Percentiles rank a stretch among this genome's conserved stretches.
phyloP scores from a whole-genome alignment of 805 yeast species.

The Kluyveromyces dobzhanskii region DNA sequence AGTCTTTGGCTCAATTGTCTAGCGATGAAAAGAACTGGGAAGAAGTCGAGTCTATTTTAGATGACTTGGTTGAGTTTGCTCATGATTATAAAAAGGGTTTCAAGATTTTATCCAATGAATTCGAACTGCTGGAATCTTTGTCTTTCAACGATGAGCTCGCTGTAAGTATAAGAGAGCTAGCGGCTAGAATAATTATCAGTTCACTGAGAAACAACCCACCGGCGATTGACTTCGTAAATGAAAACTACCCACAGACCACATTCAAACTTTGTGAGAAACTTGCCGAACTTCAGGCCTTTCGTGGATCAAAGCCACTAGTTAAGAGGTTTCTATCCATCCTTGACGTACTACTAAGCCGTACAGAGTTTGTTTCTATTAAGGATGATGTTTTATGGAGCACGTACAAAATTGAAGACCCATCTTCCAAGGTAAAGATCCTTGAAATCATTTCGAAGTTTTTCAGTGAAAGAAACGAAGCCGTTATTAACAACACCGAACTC shows the following conservation, averaged over 20 bases:
- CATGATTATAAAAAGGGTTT: slow-evolving; percentile 61
- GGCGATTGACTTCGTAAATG: slow-evolving; percentile 37
- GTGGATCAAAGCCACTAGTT: slow-evolving; percentile 7
- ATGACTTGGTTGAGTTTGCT: slow-evolving; percentile 47
- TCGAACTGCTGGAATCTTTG: slow-evolving; percentile 13
- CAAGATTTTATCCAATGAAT: slow-evolving; percentile 32
- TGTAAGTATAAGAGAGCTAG: slow-evolving; percentile 36
- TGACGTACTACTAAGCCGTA: slow-evolving; percentile 17
- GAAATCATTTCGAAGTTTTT: slow-evolving; percentile 22
- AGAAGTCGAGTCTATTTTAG: slow-evolving; percentile 20
- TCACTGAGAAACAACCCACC: slow-evolving; percentile 67
- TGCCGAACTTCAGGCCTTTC: slow-evolving; percentile 6
- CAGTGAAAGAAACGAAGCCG: slow-evolving; percentile 5
- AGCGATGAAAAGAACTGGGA: slow-evolving; percentile 13
- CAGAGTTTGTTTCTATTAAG: slow-evolving; percentile 10
- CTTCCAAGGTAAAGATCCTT: slow-evolving; percentile 21
- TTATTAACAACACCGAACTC: slow-evolving; percentile 2
- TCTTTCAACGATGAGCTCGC: slow-evolving; percentile 13
- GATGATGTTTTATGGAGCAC: slow-evolving; percentile 14
- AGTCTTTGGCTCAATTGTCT: slow-evolving; percentile 13
- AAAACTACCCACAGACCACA: slow-evolving; percentile 29
- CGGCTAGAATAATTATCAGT: slow-evolving; percentile 55
- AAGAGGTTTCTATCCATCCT: slow-evolving; percentile 25
- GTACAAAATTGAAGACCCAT: slow-evolving; percentile 15
- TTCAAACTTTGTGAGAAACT: slow-evolving; percentile 29